A percentile compares a stretch with the other conserved stretches of the same genome.
Evolutionary conservation across 2,329 filamentous ascomycete species (phyloP).

Genomic region (Penicillium sp.): DNA sequence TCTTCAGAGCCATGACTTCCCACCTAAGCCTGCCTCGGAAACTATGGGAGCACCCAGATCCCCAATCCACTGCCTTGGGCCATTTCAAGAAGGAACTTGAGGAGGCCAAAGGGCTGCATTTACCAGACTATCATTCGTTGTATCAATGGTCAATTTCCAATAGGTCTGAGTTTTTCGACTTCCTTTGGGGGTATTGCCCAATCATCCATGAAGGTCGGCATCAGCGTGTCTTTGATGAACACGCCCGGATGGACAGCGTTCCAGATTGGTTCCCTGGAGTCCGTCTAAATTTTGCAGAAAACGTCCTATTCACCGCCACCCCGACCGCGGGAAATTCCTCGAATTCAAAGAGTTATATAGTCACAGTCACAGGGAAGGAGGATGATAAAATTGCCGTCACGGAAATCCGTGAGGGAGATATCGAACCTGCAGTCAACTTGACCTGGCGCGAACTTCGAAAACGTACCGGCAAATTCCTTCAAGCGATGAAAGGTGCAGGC

Average conservation of each 20-base stretch:
- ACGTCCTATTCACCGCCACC: constrained; percentile 64
- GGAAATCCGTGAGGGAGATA: constrained; percentile 53
- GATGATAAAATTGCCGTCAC: constrained; percentile 70
- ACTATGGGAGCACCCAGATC: too few species aligned
- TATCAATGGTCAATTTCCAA: constrained; percentile 42
- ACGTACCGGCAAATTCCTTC: constrained; percentile 59
- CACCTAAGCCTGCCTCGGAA: too few species aligned
- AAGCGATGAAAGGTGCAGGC: constrained; percentile 66
- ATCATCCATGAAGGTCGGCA: constrained; percentile 65
- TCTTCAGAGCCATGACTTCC: too few species aligned
- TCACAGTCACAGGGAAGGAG: constrained; percentile 63
- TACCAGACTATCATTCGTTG: too few species aligned
- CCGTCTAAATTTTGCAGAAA: constrained; percentile 75
- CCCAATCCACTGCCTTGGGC: too few species aligned
- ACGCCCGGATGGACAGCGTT: constrained; percentile 66
- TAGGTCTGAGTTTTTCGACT: neutral
- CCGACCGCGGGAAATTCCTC: neutral
- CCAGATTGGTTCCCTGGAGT: constrained; percentile 78
- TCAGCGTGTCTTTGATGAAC: constrained; percentile 65
- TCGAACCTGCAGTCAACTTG: constrained; percentile 47
- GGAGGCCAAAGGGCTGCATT: too few species aligned
- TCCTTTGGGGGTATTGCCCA: constrained; percentile 47
- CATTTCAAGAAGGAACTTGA: too few species aligned
- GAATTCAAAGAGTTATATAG: too few species aligned
- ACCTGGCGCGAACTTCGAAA: constrained; percentile 68